Conservation (phyloP, 257 asterid species). For the Marsdenia floribunda region DNA sequence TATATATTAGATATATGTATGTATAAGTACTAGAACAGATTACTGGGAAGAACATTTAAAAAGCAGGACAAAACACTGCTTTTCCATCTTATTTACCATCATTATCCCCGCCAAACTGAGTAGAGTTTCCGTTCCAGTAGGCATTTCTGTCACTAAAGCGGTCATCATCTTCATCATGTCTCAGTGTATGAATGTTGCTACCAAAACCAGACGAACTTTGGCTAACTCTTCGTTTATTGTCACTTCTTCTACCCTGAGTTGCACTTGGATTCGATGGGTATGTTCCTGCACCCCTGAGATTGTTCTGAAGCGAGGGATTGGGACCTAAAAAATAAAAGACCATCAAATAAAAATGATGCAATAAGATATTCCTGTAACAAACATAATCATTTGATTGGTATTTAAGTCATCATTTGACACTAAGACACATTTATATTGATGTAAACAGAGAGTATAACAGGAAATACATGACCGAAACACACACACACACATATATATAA, state of each 20-base stretch:
- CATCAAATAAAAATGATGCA: background rate
- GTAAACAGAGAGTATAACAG: too few relatives aligned
- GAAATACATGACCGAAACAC: too few relatives aligned
- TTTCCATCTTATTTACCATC: constrained; percentile 24
- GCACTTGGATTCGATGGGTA: constrained; percentile 31
- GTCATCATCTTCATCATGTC: constrained; percentile 55
- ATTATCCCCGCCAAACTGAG: constrained; percentile 72
- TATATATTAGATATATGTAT: too few relatives aligned
- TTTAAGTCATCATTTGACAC: too few relatives aligned
- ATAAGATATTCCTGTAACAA: background rate
- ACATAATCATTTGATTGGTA: too few relatives aligned
- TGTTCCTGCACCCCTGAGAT: constrained; percentile 27
- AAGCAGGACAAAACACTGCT: background rate
- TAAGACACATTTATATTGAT: too few relatives aligned
- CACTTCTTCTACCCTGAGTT: constrained; percentile 20
- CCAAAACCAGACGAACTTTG: constrained; percentile 45
- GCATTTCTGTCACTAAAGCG: constrained; percentile 52
- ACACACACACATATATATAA: too few relatives aligned
- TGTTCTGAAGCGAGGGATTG: constrained; percentile 41
- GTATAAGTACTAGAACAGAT: too few relatives aligned
- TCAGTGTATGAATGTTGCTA: constrained; percentile 82
- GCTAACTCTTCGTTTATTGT: constrained; percentile 34
- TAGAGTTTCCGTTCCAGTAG: constrained; percentile 95
- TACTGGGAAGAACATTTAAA: too few relatives aligned
- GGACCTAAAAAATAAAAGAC: constrained; percentile 37